Evolutionary conservation across 208 protist genomes (phyloP).

Genomic region (Wallacemonas sp.): DNA sequence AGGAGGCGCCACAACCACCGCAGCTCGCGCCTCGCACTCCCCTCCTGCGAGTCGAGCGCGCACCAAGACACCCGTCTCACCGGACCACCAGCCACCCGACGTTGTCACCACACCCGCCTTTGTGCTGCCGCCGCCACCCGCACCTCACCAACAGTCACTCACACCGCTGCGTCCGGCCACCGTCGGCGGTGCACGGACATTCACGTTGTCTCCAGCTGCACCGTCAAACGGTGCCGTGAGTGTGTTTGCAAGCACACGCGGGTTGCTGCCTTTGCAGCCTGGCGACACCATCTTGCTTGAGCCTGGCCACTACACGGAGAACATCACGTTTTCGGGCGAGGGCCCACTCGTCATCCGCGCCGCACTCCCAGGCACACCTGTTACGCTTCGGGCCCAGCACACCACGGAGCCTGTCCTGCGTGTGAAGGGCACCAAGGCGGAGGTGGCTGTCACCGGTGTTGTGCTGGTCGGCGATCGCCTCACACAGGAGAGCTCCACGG

Average conservation of each 20-base stretch:
- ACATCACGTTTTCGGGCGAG: constrained; percentile 29
- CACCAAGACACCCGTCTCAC: background rate
- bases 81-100: background rate
- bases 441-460: constrained; percentile 38
- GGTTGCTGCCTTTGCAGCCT: background rate
- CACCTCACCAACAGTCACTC: background rate
- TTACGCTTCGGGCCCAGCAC: constrained; percentile 45
- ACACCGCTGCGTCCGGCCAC: background rate
- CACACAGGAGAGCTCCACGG: background rate
- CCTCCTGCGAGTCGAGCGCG: background rate
- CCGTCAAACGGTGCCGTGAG: background rate
- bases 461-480: constrained; percentile 42
- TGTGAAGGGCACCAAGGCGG: constrained; percentile 27
- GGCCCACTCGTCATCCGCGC: constrained; percentile 40
- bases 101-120: background rate
- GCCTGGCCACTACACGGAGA: constrained; percentile 68
- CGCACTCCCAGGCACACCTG: constrained; percentile 51
- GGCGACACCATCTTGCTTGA: constrained; percentile 40
- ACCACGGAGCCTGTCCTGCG: constrained; percentile 44
- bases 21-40: background rate
- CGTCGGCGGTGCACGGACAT: background rate
- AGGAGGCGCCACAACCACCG: too few species aligned
- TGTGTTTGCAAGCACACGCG: background rate
- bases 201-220: background rate
- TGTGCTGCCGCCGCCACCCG: constrained; percentile 2